A percentile compares a stretch with the other conserved stretches of the same genome.
phyloP scores from a whole-genome alignment of 2,329 filamentous ascomycete species.

The Septoria petroselini region DNA sequence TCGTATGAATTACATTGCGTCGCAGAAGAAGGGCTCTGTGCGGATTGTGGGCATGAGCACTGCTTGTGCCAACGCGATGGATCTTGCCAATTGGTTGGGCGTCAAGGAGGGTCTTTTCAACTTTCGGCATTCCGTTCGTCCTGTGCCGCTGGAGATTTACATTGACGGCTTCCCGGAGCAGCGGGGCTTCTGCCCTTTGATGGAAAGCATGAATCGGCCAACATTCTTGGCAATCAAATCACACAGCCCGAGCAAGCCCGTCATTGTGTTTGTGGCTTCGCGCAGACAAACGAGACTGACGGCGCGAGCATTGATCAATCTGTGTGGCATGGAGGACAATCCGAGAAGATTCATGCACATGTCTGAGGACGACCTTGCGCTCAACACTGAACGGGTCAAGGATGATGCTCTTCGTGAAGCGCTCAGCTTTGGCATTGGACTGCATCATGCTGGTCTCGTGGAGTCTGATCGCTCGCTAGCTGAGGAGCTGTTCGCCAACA shows the following conservation, averaged over 20 bases:
- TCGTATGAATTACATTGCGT: conserved; percentile 97
- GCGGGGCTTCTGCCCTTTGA: conserved; percentile 90
- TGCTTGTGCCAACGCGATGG: conserved; percentile 90
- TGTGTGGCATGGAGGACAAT: conserved; percentile 97
- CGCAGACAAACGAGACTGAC: conserved; percentile 91
- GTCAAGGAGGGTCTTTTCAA: conserved; percentile 96
- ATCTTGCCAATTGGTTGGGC: conserved; percentile 93
- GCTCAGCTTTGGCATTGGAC: conserved; percentile 92
- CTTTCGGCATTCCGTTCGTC: conserved; percentile 93
- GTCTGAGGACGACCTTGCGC: conserved; percentile 87
- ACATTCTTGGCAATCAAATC: conserved; percentile 95
- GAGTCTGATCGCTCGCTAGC: conserved; percentile 88
- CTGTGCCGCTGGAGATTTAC: conserved; percentile 91
- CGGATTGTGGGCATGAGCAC: conserved; percentile 98
- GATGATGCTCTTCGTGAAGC: conserved; percentile 90
- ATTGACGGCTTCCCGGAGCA: conserved; percentile 97
- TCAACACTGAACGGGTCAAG: conserved; percentile 85
- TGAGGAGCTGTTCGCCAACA: conserved; percentile 92
- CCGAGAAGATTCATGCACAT: conserved; percentile 89
- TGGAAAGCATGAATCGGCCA: conserved; percentile 98
- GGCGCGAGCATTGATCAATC: conserved; percentile 93
- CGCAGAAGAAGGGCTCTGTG: conserved; percentile 84
- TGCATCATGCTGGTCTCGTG: conserved; percentile 95
- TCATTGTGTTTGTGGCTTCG: conserved; percentile 97
- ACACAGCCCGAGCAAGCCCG: conserved; percentile 92